Base-by-base conservation (phyloP, 2,329 filamentous ascomycete genomes). In the Aspergillus fructus region DNA sequence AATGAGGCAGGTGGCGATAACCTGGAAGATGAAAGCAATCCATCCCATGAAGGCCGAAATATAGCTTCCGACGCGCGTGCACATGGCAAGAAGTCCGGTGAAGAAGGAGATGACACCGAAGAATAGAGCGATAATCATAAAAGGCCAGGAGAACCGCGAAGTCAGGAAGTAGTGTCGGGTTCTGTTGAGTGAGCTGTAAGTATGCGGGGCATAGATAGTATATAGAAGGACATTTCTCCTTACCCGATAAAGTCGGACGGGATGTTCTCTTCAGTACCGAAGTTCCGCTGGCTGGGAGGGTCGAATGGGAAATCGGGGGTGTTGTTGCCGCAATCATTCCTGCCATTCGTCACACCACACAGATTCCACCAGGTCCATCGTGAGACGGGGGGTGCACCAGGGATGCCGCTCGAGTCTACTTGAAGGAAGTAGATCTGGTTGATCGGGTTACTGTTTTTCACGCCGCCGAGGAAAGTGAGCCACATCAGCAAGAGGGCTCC, bases 301-400 rank as follows among this genome's bases (percentile, higher is more conserved):
- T 81, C 90, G 81, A 81, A 94, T 70, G 76, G 91, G 77, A 71
- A 88, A 67, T 74, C 83, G 1, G 87, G 89, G 19, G 87, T 81
- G 17, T 85, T 82, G 1, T 68, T 68, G 59, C 85, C 83, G 76
- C 91, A 97, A 75, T 89, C 76, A 51, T 79, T 80, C 71, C 87
- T 73, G 30, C 81, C 80, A 47, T 77, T 74, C 60, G 77, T 78
- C 30, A 79, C 79, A 52, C 87, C 85, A 77, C 93, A 96, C 60
- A 96, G 80, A 73, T 90, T 88, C 81, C 96, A 94, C 77, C 89
- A 96, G 37, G 92, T 96, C 93, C 93, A 97, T 77, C 93, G 87
- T 12, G 91, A 88, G 17, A 83, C 66, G 50, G 80, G 61, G 52
- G 87, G 84, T 12, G 91, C 88, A 48, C 87, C 87, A 3, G 83